Conservation (phyloP, 352 stramenopile species). For the Aphanomyces stellatus region DNA sequence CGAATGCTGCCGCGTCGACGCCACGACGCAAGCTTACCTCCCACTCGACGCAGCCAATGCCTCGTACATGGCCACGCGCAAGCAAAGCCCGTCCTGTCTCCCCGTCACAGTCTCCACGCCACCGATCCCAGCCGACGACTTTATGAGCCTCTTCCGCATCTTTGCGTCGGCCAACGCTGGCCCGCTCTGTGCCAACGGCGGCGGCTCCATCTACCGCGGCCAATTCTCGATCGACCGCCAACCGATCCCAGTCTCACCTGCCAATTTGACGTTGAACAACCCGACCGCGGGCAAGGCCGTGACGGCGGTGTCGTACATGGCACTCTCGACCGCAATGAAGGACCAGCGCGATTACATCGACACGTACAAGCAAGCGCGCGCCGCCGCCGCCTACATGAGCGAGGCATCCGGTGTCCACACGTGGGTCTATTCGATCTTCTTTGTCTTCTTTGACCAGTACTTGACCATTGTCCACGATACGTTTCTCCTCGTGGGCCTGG, state of each 20-base stretch:
- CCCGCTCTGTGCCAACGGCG: conserved; percentile 43
- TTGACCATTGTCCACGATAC: conserved; percentile 42
- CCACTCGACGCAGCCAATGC: conserved; percentile 33
- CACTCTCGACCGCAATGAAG: conserved; percentile 40
- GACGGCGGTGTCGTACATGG: conserved; percentile 64
- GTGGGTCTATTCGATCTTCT: conserved; percentile 55
- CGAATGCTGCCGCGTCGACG: conserved; percentile 59
- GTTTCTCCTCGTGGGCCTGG: conserved; percentile 39
- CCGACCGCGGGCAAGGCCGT: conserved; percentile 37
- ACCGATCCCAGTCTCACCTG: conserved; percentile 33
- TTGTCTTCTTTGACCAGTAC: conserved; percentile 66
- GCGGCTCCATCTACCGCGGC: conserved; percentile 50
- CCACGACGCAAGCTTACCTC: conserved; percentile 31
- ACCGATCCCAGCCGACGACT: conserved; percentile 38
- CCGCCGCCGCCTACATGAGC: conserved; percentile 58
- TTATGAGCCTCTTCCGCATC: conserved; percentile 66
- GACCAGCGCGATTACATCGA: conserved; percentile 49
- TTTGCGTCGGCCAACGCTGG: conserved; percentile 41
- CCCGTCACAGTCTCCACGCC: conserved; percentile 25
- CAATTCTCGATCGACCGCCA: conserved; percentile 56
- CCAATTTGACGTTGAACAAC: conserved; percentile 36
- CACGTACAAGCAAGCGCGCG: conserved; percentile 45
- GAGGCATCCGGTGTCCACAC: conserved; percentile 53
- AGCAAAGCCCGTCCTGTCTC: conserved; percentile 33
- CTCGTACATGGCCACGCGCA: conserved; percentile 35